Conservation (phyloP, 768 basidiomycete genomes). For the Boletales sp. region DNA sequence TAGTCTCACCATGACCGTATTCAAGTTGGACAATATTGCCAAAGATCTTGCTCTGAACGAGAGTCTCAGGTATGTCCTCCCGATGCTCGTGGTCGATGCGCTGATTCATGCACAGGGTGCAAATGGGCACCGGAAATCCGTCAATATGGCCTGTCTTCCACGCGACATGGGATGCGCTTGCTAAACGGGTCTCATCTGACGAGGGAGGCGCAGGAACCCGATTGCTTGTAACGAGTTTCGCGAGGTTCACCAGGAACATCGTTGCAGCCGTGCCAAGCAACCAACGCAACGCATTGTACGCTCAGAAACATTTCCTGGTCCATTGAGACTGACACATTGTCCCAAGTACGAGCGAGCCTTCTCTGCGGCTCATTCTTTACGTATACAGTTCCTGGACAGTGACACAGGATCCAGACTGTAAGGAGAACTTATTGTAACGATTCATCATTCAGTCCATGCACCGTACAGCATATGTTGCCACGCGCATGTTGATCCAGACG, state of each 20-base stretch:
- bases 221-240: conserved; percentile 48
- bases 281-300: conserved; percentile 74
- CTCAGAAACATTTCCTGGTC: conserved; percentile 1
- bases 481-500: conserved; percentile 69
- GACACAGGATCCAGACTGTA: conserved; percentile 59
- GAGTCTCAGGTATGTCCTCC: conserved; percentile 26
- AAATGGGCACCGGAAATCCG: conserved; percentile 37
- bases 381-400: conserved; percentile 75
- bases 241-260: conserved; percentile 81
- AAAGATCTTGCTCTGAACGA: conserved; percentile 48
- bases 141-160: conserved; percentile 54
- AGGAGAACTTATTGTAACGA: conserved; percentile 16
- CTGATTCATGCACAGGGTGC: conserved; percentile 24
- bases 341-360: conserved; percentile 65
- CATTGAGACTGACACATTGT: conserved; percentile 2
- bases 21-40: conserved; percentile 48
- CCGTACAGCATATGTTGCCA: conserved; percentile 53
- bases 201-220: conserved; percentile 35
- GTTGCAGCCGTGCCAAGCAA: conserved; percentile 73
- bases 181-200: conserved; percentile 32
- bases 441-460: not conserved
- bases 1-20: conserved; percentile 17
- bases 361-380: conserved; percentile 63
- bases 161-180: conserved; percentile 48
- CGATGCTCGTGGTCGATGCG: not conserved